Evolutionary conservation across 768 basidiomycete genomes (phyloP), one percentile per base, ranked within the genome.

Genomic region (Crassisporium funariophilum): DNA sequence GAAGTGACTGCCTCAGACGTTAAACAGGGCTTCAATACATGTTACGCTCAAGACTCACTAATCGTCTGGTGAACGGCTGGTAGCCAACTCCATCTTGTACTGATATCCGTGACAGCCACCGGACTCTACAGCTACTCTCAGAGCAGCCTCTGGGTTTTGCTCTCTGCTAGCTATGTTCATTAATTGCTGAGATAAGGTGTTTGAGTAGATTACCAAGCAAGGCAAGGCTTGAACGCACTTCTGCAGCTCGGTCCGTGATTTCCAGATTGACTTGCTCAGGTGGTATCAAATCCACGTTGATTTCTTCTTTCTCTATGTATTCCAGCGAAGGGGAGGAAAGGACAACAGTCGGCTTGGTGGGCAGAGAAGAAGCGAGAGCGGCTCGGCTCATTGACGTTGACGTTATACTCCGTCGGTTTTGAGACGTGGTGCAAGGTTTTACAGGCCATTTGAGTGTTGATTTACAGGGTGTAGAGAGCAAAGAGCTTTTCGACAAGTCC

Each of bases 61-160:
- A 67, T 97, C 94, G 53, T 94, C 92, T 4, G 75, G 74, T 21
- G 76, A 71, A 12, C 75, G 73, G 35, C 69, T 66, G 27, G 74
- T 75, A 2, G 88, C 86, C 3, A 98, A 76, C 45, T 87, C 83
- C 78, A 98, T 81, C 56, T 90, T 95, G 67, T 98, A 97, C 59
- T 97, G 93, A 65, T 98, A 98, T 27, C 95, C 95, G 63, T 98
- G 95, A 60, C 95, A 98, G 15, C 95, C 95, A 9, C 95, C 95
- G 9, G 88, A 91, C 58, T 97, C 93, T 19, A 98, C 92, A 1
- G 83, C 74, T 53, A 98, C 77, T 53, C 94, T 75, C 17, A 98
- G 72, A 3, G 86, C 90, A 16, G 89, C 75, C 39, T 79, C 59
- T 0, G 81, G 65, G 53, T 87, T 77, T 8, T 81, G 71, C 59